These are phyloP conservation scores for Trichoderma breve DNA, from an alignment of 2,329 filamentous ascomycete species.

Conservation along the genomic window DNA sequence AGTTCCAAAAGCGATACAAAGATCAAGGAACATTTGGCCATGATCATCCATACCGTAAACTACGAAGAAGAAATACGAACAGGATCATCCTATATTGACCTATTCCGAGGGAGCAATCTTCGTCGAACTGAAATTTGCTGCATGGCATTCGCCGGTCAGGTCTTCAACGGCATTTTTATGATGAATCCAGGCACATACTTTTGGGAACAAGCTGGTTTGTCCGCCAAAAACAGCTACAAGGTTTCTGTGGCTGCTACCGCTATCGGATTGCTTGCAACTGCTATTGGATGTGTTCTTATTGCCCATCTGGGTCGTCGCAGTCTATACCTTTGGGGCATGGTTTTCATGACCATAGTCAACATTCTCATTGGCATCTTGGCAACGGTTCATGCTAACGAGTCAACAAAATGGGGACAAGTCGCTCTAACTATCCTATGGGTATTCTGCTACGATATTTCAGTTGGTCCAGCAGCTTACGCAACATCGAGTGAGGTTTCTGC, in stretches of 20 bases:
- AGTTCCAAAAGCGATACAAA: slow-evolving; percentile 6
- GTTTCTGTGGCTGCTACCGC: slow-evolving; percentile 12
- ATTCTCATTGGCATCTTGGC: slow-evolving; percentile 39
- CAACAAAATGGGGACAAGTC: slow-evolving; percentile 41
- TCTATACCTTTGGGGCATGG: slow-evolving; percentile 44
- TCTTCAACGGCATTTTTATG: slow-evolving; percentile 12
- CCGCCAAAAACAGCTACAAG: slow-evolving; percentile 12
- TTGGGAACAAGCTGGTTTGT: slow-evolving; percentile 12
- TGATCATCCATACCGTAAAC: slow-evolving; percentile 44
- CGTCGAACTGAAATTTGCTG: slow-evolving; percentile 51
- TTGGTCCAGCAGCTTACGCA: slow-evolving; percentile 54
- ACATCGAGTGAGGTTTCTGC: slow-evolving; percentile 54
- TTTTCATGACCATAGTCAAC: slow-evolving; percentile 34
- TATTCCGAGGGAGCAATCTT: slow-evolving; percentile 44
- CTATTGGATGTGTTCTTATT: slow-evolving; percentile 42
- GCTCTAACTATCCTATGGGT: slow-evolving; percentile 49
- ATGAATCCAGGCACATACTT: slow-evolving; percentile 16
- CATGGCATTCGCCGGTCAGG: slow-evolving; percentile 5
- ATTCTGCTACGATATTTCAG: slow-evolving; percentile 45
- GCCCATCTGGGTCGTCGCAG: slow-evolving; percentile 44
- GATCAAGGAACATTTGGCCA: slow-evolving; percentile 30
- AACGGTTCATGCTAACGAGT: slow-evolving; percentile 42
- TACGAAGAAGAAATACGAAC: slow-evolving; percentile 36
- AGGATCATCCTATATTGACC: slow-evolving; percentile 42
- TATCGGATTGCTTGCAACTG: slow-evolving; percentile 36